Evolutionary conservation across 192 early-diverging fungal genomes (phyloP).

Genomic region (Rhizophagus sp.): DNA sequence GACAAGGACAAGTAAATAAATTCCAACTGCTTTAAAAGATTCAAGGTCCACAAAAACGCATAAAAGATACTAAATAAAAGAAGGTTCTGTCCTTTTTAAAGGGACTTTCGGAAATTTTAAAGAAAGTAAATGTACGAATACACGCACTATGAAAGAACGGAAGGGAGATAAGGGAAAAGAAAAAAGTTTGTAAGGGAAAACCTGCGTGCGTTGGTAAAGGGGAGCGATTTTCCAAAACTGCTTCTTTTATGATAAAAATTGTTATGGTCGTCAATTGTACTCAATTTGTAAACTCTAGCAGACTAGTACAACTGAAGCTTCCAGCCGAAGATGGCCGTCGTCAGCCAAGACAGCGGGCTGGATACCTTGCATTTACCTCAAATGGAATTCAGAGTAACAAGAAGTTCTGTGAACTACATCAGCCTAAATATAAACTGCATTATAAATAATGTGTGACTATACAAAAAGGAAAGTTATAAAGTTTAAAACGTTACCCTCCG

Average conservation of each 20-base stretch:
- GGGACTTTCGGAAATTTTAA: constrained; percentile 13
- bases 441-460: neutral
- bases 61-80: constrained; percentile 21
- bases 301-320: constrained; percentile 1
- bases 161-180: constrained; percentile 9
- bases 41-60: constrained; percentile 19
- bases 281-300: neutral
- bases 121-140: constrained; percentile 13
- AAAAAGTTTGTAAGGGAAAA: constrained; percentile 12
- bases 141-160: constrained; percentile 18
- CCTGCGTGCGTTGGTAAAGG: constrained; percentile 23
- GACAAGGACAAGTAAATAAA: neutral
- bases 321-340: neutral
- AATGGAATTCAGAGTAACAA: constrained; percentile 7
- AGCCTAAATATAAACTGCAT: neutral
- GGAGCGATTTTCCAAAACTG: neutral
- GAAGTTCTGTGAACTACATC: neutral
- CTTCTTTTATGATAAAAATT: constrained; percentile 14
- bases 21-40: constrained; percentile 3
- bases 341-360: neutral
- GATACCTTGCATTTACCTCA: constrained; percentile 9
- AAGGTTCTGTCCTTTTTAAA: constrained; percentile 25
- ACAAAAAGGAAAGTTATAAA: neutral
- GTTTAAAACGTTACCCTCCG: neutral
- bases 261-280: constrained; percentile 14